A percentile compares a stretch with the other conserved stretches of the same genome.
Conservation (phyloP, 1,284 basidiomycete genomes). For the Hemileia vastatrix region DNA sequence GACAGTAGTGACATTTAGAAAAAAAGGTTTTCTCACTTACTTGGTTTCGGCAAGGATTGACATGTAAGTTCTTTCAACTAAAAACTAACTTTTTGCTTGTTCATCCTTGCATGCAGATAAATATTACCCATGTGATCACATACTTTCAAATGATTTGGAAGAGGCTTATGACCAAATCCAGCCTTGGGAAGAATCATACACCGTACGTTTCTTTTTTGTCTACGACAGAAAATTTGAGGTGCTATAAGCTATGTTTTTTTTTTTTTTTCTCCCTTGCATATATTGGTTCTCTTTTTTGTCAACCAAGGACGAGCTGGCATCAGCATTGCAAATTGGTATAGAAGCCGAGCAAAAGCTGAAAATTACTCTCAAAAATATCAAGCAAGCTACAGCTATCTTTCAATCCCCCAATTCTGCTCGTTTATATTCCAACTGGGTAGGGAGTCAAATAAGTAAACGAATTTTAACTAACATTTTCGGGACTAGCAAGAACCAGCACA, state of each 20-base stretch:
- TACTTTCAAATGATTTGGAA: slow-evolving; percentile 42
- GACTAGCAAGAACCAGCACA: slow-evolving; percentile 13
- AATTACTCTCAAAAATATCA: slow-evolving; percentile 21
- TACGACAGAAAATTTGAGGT: too few relatives aligned
- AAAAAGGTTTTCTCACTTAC: too few relatives aligned
- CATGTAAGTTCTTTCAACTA: too few relatives aligned
- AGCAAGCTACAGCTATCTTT: slow-evolving; percentile 40
- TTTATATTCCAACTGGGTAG: slow-evolving; percentile 30
- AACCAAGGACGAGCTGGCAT: slow-evolving; percentile 19
- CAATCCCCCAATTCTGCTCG: slow-evolving; percentile 28
- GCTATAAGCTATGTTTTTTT: background rate
- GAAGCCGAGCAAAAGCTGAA: slow-evolving; percentile 30
- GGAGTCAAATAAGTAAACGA: slow-evolving; percentile 18
- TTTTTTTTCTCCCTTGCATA: too few relatives aligned
- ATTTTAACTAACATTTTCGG: slow-evolving; percentile 23
- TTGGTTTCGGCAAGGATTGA: too few relatives aligned
- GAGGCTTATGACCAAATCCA: slow-evolving; percentile 40
- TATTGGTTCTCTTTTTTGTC: background rate
- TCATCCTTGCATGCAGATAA: slow-evolving; percentile 26
- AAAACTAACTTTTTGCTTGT: background rate
- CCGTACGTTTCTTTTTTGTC: slow-evolving; percentile 9
- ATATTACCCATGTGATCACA: slow-evolving; percentile 35
- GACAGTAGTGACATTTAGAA: too few relatives aligned
- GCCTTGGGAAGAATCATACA: slow-evolving; percentile 39
- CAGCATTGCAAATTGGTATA: slow-evolving; percentile 13